Base-by-base conservation (phyloP, 2,329 filamentous ascomycete species). In the Alternaria novae-zelandiae region DNA sequence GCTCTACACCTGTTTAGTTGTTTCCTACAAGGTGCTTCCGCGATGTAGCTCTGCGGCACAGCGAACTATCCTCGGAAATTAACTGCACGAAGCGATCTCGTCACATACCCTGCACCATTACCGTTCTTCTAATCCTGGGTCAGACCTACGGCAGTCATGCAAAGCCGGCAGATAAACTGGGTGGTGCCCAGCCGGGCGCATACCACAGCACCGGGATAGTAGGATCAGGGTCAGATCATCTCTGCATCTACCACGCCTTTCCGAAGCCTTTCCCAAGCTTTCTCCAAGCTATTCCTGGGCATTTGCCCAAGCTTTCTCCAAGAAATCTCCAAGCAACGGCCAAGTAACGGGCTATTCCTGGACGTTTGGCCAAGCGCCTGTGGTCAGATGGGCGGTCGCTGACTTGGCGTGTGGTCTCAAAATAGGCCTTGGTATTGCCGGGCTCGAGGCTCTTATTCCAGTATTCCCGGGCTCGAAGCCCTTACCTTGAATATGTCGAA, bases 211-310 rank as follows among this genome's bases (percentile, higher is more conserved):
- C 21, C 41, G 57, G 60, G 32, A 54, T 45, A 32, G 20, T 45
- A 30, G 54, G 45, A 36, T 57, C 30, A 47, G 15, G 13, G 20
- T 63, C 65, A 36, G 60, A 47, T 45, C 65, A 66, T 61, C n/a
- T 36, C 17, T 44, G 59, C 63, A 63, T 59, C 50, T 17, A 25
- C 65, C 59, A 63, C 57, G 63, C 47, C 20, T 23, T 46, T 12
- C 25, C 28, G 23, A 49, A 17, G 44, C 17, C 30, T 53, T 54
- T 44, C 36, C 36, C 23, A 41, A 41, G 36, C 36, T 17, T n/a
- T 41, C 32, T 41, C 32, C 32, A 41, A 41, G 32, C 32, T 41
- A 41, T 41, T 17, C 15, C 32, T 41, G 32, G 32, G 32, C 32
- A 17, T 41, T 41, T 41, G 2, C n/a, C 36, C 36, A 41, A 41